phyloP scores from a whole-genome alignment of 345 rosid species.

The Aquilaria malaccensis region DNA sequence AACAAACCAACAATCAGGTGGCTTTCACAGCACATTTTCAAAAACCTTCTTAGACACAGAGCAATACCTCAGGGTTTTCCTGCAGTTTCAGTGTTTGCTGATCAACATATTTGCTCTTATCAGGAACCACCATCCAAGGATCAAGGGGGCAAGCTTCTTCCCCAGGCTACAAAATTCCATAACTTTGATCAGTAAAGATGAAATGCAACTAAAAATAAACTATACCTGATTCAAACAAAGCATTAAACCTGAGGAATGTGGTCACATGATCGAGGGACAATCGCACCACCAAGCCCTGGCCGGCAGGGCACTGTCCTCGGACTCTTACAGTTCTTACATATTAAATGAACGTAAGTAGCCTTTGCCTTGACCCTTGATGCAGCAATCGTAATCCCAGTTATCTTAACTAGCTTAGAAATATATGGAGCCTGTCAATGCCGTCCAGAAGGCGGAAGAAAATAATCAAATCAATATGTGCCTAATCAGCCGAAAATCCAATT shows the following conservation, averaged over 20 bases:
- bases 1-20: conserved; percentile 5
- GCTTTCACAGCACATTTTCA: neutral
- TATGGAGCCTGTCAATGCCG: conserved; percentile 51
- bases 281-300: conserved; percentile 97
- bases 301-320: conserved; percentile 74
- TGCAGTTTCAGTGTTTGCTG: conserved; percentile 93
- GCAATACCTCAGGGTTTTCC: conserved; percentile 86
- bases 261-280: conserved; percentile 90
- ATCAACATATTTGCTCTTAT: conserved; percentile 90
- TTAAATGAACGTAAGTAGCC: conserved; percentile 78
- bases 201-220: neutral
- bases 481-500: no score
- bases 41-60: conserved; percentile 2
- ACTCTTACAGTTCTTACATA: conserved; percentile 82
- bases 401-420: conserved; percentile 81
- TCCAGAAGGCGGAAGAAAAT: neutral
- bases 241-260: conserved; percentile 76
- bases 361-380: conserved; percentile 97
- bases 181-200: neutral
- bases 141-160: conserved; percentile 94
- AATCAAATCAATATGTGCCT: neutral
- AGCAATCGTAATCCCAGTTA: conserved; percentile 86
- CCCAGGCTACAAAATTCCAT: conserved; percentile 45
- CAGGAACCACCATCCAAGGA: conserved; percentile 97
- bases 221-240: neutral